Conservation (phyloP, 23 red algal species). For the Cyanidioschyzon merolae region DNA sequence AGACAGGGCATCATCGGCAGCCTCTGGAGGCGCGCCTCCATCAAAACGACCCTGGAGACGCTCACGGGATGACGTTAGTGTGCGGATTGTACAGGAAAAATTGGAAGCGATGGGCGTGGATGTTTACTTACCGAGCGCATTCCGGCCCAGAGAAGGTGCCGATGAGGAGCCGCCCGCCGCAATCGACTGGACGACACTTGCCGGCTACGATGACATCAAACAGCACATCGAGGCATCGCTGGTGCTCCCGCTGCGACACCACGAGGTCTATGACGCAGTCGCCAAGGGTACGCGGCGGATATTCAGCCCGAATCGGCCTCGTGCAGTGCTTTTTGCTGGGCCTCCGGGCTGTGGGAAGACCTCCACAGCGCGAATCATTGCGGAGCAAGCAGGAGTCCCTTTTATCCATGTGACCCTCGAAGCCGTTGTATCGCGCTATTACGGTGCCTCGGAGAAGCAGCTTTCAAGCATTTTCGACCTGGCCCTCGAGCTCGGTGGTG, state of each 20-base stretch:
- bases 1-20: not conserved
- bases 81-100: conserved; percentile 1
- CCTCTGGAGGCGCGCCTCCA: not conserved
- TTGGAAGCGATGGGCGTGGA: conserved; percentile 8
- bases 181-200: conserved; percentile 59
- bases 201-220: conserved; percentile 86
- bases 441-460: conserved; percentile 67
- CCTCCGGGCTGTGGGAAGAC: conserved; percentile 89
- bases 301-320: conserved; percentile 54
- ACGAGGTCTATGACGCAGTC: conserved; percentile 83
- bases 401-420: conserved; percentile 83
- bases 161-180: not conserved
- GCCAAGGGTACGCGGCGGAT: conserved; percentile 46
- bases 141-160: not conserved
- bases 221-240: conserved; percentile 58
- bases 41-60: not conserved
- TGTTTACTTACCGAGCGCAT: not conserved
- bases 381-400: conserved; percentile 53
- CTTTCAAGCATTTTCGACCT: conserved; percentile 63
- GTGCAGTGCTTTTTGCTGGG: conserved; percentile 76
- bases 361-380: conserved; percentile 50
- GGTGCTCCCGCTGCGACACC: conserved; percentile 48
- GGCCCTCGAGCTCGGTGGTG: conserved; percentile 41
- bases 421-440: conserved; percentile 60
- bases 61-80: not conserved